Evolutionary conservation across 169 alveolate species (phyloP).

Genomic region (Plasmodium berghei): DNA sequence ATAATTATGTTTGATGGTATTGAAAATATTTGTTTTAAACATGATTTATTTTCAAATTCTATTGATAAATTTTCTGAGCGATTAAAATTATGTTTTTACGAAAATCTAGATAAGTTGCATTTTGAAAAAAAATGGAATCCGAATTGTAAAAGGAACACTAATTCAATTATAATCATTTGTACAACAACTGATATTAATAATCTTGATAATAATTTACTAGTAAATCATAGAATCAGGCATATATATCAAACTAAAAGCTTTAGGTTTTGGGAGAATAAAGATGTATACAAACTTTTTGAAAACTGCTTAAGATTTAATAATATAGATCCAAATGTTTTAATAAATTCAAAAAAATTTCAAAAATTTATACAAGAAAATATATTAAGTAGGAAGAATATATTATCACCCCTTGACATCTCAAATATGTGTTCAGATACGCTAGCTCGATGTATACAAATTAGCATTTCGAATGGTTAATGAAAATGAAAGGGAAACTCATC

Average conservation of each 20-base stretch:
- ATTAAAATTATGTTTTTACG: conserved; percentile 62
- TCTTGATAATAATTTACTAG: conserved; percentile 36
- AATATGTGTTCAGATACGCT: conserved; percentile 19
- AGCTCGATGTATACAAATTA: conserved; percentile 5
- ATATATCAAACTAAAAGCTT: conserved; percentile 27
- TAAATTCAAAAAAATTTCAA: conserved; percentile 16
- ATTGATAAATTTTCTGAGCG: conserved; percentile 22
- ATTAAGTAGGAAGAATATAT: conserved; percentile 3
- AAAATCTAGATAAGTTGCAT: conserved; percentile 36
- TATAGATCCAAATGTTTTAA: conserved; percentile 17
- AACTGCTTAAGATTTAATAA: conserved; percentile 17
- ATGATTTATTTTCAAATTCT: not conserved
- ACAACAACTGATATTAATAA: conserved; percentile 32
- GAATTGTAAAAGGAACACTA: not conserved
- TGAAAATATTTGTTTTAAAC: conserved; percentile 42
- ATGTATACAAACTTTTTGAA: conserved; percentile 27
- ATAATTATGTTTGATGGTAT: conserved; percentile 40
- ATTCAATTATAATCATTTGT: conserved; percentile 22
- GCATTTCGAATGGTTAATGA: conserved; percentile 19
- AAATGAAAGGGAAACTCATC: not conserved
- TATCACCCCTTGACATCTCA: conserved; percentile 41
- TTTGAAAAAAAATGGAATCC: conserved; percentile 39
- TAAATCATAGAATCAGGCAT: conserved; percentile 18
- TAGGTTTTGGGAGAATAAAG: conserved; percentile 16
- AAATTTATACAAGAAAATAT: conserved; percentile 21